A percentile compares a stretch with the other conserved stretches of the same genome.
These are phyloP conservation scores for Helminthosporium solani DNA, from an alignment of 2,329 filamentous ascomycete species.

Conservation along the genomic window DNA sequence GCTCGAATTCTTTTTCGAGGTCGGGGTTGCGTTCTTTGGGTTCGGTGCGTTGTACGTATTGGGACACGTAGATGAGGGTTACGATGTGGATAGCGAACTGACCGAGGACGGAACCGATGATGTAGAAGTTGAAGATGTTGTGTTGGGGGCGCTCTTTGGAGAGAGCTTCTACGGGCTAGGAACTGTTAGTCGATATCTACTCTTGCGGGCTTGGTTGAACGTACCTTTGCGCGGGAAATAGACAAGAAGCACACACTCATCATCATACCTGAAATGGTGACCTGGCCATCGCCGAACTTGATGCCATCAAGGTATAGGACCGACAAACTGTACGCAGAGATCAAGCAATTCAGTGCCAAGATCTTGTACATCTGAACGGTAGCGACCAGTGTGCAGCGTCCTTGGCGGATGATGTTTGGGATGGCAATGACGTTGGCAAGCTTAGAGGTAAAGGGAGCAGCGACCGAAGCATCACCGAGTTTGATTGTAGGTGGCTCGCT, in stretches of 20 bases:
- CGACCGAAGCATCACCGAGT: slow-evolving; percentile 93
- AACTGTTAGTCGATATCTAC: slow-evolving; percentile 26
- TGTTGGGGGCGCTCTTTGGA: slow-evolving; percentile 97
- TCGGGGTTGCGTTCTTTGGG: slow-evolving; percentile 71
- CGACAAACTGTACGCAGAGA: slow-evolving; percentile 94
- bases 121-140: slow-evolving; percentile 99
- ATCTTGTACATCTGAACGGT: slow-evolving; percentile 99
- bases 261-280: slow-evolving; percentile 98
- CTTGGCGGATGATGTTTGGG: slow-evolving; percentile 97
- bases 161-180: slow-evolving; percentile 79
- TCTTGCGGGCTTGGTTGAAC: slow-evolving; percentile 13
- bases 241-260: slow-evolving; percentile 99
- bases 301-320: slow-evolving; percentile 97
- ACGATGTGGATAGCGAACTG: slow-evolving; percentile 96
- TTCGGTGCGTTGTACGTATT: slow-evolving; percentile 80
- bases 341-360: slow-evolving; percentile 93
- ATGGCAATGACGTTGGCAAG: slow-evolving; percentile 95
- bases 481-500: slow-evolving; percentile 94
- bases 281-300: slow-evolving; percentile 97
- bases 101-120: slow-evolving; percentile 94
- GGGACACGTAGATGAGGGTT: slow-evolving; percentile 91
- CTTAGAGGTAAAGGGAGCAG: slow-evolving; percentile 96
- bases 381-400: slow-evolving; percentile 93
- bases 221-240: slow-evolving; percentile 87
- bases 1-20: slow-evolving; percentile 90